Conservation (phyloP, 73 alveolate genomes). For the Paramecium pentaurelia region DNA sequence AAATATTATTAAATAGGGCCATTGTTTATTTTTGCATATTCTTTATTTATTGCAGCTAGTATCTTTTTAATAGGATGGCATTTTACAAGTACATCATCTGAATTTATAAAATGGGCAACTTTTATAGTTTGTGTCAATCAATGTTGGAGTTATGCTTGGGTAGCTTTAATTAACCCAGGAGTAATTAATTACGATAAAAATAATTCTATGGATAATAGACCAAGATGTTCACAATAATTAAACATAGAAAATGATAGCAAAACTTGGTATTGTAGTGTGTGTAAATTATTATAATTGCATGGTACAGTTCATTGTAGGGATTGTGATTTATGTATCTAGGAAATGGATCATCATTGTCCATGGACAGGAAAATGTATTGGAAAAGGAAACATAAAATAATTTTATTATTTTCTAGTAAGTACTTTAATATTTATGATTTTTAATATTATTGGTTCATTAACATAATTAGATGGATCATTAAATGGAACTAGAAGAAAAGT, state of each 20-base stretch:
- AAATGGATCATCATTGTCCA: conserved; percentile 79
- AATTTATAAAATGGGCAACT: not conserved
- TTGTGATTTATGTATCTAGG: conserved; percentile 69
- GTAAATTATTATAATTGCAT: conserved; percentile 40
- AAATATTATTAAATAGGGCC: conserved; percentile 31
- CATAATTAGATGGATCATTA: not conserved
- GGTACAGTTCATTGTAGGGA: conserved; percentile 70
- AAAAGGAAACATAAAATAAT: conserved; percentile 54
- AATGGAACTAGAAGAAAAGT: not conserved
- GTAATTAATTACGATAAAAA: not conserved
- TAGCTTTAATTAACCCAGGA: conserved; percentile 55
- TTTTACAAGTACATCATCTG: not conserved
- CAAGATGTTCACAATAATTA: not conserved
- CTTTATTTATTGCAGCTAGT: not conserved
- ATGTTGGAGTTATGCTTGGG: conserved; percentile 14
- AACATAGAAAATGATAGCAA: not conserved
- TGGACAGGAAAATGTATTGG: conserved; percentile 85
- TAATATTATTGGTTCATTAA: not conserved
- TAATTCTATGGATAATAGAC: not conserved
- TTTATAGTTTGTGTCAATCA: not conserved
- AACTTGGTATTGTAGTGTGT: conserved; percentile 53
- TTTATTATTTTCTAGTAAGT: conserved; percentile 56
- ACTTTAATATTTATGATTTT: conserved; percentile 52
- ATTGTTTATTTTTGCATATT: conserved; percentile 50
- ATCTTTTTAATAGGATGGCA: conserved; percentile 47